Conservation (phyloP, 768 basidiomycete species). For the Russula brevipes region DNA sequence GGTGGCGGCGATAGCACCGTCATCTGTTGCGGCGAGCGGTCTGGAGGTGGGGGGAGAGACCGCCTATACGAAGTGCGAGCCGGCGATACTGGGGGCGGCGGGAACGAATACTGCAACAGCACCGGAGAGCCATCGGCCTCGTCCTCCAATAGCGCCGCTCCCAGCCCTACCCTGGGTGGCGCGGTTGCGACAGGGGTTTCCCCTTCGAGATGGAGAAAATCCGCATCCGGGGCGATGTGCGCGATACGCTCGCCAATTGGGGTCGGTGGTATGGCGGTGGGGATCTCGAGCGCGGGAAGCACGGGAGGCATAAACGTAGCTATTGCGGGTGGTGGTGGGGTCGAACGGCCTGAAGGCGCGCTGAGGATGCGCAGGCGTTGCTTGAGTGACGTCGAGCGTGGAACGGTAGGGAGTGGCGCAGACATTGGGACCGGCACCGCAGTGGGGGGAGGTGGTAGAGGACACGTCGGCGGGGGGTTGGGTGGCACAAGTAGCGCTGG, state of each 20-base stretch:
- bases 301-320: conserved; percentile 20
- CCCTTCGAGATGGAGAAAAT: conserved; percentile 47
- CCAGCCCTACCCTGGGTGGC: neutral
- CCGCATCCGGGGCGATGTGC: conserved; percentile 46
- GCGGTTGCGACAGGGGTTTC: conserved; percentile 11
- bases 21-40: conserved; percentile 35
- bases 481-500: conserved; percentile 34
- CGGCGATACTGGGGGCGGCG: conserved; percentile 25
- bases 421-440: conserved; percentile 26
- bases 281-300: conserved; percentile 28
- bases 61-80: conserved; percentile 29
- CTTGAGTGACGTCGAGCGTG: conserved; percentile 36
- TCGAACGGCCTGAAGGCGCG: conserved; percentile 32
- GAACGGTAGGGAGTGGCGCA: conserved; percentile 16
- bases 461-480: conserved; percentile 42
- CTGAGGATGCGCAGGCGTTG: conserved; percentile 66
- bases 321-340: conserved; percentile 32
- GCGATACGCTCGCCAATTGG: conserved; percentile 66
- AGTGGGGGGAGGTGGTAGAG: conserved; percentile 36
- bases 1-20: conserved; percentile 60
- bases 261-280: conserved; percentile 34
- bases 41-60: conserved; percentile 21
- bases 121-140: neutral
- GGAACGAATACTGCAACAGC: conserved; percentile 3
- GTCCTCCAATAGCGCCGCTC: neutral